phyloP scores from a whole-genome alignment of 305 asterid genomes.

The Fraxinus greggii region DNA sequence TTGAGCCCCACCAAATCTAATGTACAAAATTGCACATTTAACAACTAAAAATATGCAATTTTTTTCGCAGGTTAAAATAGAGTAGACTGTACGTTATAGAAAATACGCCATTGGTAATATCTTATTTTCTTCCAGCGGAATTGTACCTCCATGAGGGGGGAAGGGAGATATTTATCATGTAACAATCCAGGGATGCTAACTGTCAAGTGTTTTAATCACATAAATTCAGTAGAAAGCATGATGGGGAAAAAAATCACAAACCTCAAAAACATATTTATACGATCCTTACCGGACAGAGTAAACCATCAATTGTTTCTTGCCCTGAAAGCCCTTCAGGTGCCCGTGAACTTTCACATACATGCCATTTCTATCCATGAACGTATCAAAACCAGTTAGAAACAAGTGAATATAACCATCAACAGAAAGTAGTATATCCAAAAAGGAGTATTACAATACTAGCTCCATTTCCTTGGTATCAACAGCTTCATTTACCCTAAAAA shows the following conservation, averaged over 20 bases:
- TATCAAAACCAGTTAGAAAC: slow-evolving; percentile 26
- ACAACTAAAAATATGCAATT: neutral
- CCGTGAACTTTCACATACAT: slow-evolving; percentile 85
- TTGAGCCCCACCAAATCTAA: neutral
- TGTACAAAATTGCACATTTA: neutral
- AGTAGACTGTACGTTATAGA: neutral
- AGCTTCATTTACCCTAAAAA: slow-evolving; percentile 63
- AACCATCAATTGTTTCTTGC: slow-evolving; percentile 65
- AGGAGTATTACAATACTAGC: slow-evolving; percentile 51
- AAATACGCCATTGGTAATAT: neutral
- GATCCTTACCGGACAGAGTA: slow-evolving; percentile 66
- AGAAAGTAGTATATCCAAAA: slow-evolving; percentile 13
- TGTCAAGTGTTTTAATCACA: neutral
- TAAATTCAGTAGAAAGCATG: slow-evolving; percentile 5
- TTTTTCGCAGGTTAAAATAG: neutral
- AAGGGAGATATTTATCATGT: neutral
- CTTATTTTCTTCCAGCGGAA: neutral
- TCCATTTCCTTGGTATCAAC: slow-evolving; percentile 71
- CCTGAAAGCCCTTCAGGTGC: slow-evolving; percentile 84
- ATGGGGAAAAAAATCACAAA: neutral
- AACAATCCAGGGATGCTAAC: neutral
- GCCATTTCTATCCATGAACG: slow-evolving; percentile 50
- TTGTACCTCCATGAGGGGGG: neutral
- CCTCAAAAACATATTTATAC: neutral
- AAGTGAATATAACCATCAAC: neutral